phyloP scores from a whole-genome alignment of 2,329 filamentous ascomycete species.

The Arthroderma uncinatum region DNA sequence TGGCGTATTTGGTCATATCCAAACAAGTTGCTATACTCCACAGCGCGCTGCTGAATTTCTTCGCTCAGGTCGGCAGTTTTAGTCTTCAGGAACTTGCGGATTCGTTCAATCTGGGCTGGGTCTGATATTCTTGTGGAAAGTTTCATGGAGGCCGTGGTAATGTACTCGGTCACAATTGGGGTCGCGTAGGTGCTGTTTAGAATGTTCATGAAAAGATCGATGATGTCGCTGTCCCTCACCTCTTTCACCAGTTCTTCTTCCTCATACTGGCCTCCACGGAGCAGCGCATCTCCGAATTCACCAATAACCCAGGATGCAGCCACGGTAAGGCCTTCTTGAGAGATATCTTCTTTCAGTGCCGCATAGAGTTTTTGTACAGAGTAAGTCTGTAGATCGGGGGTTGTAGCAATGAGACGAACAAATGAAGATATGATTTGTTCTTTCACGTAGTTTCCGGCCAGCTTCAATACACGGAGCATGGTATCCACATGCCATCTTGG shows the following conservation, averaged over 20 bases:
- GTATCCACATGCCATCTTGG: constrained; percentile 99
- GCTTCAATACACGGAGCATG: constrained; percentile 82
- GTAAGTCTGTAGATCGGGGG: constrained; percentile 88
- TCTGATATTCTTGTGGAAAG: constrained; percentile 80
- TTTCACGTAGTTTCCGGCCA: constrained; percentile 94
- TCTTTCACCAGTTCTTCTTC: constrained; percentile 77
- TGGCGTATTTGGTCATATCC: constrained; percentile 73
- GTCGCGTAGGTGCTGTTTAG: constrained; percentile 90
- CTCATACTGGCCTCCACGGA: constrained; percentile 82
- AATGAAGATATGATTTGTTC: constrained; percentile 97
- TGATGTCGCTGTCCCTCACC: constrained; percentile 77
- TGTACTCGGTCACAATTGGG: constrained; percentile 87
- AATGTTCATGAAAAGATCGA: constrained; percentile 86
- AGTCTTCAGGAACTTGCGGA: constrained; percentile 64
- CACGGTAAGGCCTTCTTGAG: constrained; percentile 87
- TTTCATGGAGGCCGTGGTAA: constrained; percentile 89
- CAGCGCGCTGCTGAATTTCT: constrained; percentile 89
- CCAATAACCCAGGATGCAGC: constrained; percentile 96
- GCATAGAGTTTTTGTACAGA: constrained; percentile 90
- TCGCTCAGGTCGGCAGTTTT: constrained; percentile 83
- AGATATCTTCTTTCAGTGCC: constrained; percentile 89
- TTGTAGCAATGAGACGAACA: constrained; percentile 87
- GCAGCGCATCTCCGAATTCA: constrained; percentile 85
- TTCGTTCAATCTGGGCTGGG: constrained; percentile 70
- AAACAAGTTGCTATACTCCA: constrained; percentile 94